These are phyloP conservation scores for Daedaleopsis sinensis DNA, from an alignment of 768 basidiomycete species.

Conservation along the genomic window DNA sequence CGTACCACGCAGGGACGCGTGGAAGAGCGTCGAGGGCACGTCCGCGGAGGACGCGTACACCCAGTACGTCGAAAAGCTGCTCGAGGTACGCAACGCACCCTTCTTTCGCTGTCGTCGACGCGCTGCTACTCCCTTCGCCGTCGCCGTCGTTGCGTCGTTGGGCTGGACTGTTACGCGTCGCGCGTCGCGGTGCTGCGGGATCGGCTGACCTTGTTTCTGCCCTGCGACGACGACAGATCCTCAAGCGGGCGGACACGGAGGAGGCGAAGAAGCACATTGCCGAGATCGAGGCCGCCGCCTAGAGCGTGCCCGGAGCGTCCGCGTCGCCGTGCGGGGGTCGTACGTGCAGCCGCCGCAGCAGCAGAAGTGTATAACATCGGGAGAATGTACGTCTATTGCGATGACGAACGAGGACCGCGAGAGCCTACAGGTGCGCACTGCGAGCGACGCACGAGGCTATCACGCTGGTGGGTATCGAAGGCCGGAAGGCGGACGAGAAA, in stretches of 20 bases:
- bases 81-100: slow-evolving; percentile 51
- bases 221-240: slow-evolving; percentile 53
- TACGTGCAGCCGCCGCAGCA: not conserved
- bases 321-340: too few relatives aligned
- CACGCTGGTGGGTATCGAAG: slow-evolving; percentile 8
- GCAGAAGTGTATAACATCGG: slow-evolving; percentile 3
- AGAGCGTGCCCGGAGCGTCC: slow-evolving; percentile 1
- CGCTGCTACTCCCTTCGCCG: not conserved
- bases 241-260: slow-evolving; percentile 52
- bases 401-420: not conserved
- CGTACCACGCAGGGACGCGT: slow-evolving; percentile 71
- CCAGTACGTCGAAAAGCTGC: slow-evolving; percentile 76
- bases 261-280: slow-evolving; percentile 57
- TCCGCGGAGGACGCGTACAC: slow-evolving; percentile 70
- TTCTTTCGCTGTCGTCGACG: not conserved
- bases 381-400: slow-evolving; percentile 1
- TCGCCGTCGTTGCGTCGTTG: not conserved
- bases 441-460: not conserved
- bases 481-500: too few relatives aligned
- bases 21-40: slow-evolving; percentile 72
- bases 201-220: not conserved
- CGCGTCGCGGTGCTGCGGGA: slow-evolving; percentile 1
- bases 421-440: not conserved
- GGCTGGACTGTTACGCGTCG: not conserved
- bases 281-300: slow-evolving; percentile 63